Evolutionary conservation across 805 yeast genomes (phyloP).

Genomic region (Saccharomyces cerevisiae): DNA sequence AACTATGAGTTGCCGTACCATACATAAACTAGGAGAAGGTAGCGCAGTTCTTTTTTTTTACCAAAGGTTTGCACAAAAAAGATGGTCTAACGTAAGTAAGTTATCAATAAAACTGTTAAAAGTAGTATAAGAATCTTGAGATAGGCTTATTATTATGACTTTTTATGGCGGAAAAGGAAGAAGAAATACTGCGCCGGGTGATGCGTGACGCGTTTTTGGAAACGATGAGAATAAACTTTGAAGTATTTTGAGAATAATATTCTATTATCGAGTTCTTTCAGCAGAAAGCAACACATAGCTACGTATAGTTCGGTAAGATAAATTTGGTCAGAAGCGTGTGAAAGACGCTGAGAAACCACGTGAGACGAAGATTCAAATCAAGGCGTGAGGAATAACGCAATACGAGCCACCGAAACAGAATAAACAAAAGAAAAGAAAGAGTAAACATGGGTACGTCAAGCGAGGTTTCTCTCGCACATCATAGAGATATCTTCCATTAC

Average conservation of each 20-base stretch:
- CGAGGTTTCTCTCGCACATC: conserved; percentile 5
- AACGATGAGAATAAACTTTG: not conserved
- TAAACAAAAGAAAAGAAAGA: not conserved
- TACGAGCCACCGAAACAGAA: not conserved
- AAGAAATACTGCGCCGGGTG: not conserved
- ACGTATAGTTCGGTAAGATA: not conserved
- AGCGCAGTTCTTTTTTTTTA: not conserved
- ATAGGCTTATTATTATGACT: not conserved
- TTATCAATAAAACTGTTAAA: not conserved
- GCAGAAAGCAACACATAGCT: not conserved
- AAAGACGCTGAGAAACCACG: not conserved
- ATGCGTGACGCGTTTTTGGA: not conserved
- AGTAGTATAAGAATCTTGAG: not conserved
- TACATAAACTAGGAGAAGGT: not conserved
- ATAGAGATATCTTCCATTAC: conserved; percentile 20
- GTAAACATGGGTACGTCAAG: not conserved
- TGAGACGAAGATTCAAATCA: not conserved
- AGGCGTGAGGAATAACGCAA: not conserved
- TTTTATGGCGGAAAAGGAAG: not conserved
- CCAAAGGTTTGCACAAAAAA: not conserved
- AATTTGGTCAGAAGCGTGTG: not conserved
- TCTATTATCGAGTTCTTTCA: not conserved
- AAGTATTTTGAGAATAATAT: not conserved
- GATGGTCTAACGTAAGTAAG: not conserved
- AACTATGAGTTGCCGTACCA: not conserved